Base-by-base conservation (phyloP, 352 stramenopile species). In the Globisporangium polare region DNA sequence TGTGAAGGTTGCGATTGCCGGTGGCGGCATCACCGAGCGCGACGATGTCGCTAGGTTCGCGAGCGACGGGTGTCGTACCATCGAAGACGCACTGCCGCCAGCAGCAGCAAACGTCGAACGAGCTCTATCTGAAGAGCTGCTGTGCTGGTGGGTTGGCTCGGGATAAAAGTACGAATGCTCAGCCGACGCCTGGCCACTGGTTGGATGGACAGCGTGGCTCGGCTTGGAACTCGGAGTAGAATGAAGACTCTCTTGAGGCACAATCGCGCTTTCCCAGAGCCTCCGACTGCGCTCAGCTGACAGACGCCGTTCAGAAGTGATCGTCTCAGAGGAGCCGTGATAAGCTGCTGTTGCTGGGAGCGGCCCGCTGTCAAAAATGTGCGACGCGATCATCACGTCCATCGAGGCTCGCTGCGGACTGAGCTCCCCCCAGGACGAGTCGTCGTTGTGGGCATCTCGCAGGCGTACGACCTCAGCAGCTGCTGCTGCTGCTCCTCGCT, bases 201-300 rank as follows among this genome's bases (percentile, higher is more conserved):
- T 39, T 15, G 33, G 33, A 2, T 53, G 26, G 47, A 27, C 10
- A 26, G 31, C 26, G 29, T 33, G 29, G 26, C 33, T 53, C 2
- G 27, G 7, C 24, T 12, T 27, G 33, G 6, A 20, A 10, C 15
- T 17, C 17, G 1, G 37, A 0, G n/a, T n/a, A n/a, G 24, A 13
- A 10, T 27, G 46, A 33, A 62, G 52, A 31, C 3, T 66, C 2
- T 17, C 33, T 6, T 26, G 39, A 0, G 57, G 50, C 0, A 53
- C 17, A 17, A 45, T 2, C 42, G 69, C 69, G 2, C 62, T 60
- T 22, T 78, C 71, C 60, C 66, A 77, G 17, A 77, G 41, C 20
- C 61, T 53, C n/a, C 60, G 69, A 53, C 41, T 63, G 27, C 58
- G 54, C 7, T 72, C 57, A 5, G 58, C 45, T 2, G 69, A 74